phyloP scores from a whole-genome alignment of 1,139 yeast species.

The Geotrichum aggregatum region DNA sequence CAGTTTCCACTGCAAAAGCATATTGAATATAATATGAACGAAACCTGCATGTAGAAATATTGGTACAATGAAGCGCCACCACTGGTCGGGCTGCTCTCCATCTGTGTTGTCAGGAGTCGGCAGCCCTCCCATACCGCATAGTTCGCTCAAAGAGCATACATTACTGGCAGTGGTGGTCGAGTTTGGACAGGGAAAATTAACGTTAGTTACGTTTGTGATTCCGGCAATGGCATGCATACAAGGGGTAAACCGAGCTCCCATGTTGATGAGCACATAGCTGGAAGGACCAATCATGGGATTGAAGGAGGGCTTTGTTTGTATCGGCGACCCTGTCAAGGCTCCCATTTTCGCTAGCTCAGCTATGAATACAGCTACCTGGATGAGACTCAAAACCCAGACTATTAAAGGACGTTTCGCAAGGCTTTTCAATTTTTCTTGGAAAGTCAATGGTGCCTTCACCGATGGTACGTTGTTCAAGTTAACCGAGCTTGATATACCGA shows the following conservation, averaged over 20 bases:
- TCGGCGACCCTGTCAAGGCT: slow-evolving; percentile 58
- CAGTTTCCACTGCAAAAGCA: slow-evolving; percentile 57
- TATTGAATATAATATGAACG: slow-evolving; percentile 62
- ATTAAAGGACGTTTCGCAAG: slow-evolving; percentile 38
- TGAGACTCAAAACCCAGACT: slow-evolving; percentile 35
- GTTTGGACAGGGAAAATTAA: slow-evolving; percentile 65
- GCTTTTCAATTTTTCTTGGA: too few species aligned
- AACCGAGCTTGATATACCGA: too few species aligned
- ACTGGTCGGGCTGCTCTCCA: slow-evolving; percentile 54
- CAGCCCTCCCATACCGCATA: slow-evolving; percentile 55
- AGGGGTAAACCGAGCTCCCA: slow-evolving; percentile 71
- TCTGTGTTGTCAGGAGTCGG: slow-evolving; percentile 16
- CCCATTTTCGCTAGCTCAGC: slow-evolving; percentile 62
- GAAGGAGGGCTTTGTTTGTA: slow-evolving; percentile 67
- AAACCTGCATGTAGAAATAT: slow-evolving; percentile 76
- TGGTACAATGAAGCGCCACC: slow-evolving; percentile 68
- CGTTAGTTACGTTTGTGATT: slow-evolving; percentile 52
- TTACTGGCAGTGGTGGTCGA: slow-evolving; percentile 54
- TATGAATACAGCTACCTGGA: slow-evolving; percentile 60
- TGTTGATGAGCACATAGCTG: slow-evolving; percentile 57
- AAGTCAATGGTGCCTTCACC: too few species aligned
- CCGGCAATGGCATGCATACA: slow-evolving; percentile 65
- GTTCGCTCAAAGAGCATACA: slow-evolving; percentile 53
- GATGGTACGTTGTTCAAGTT: too few species aligned
- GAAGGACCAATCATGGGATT: slow-evolving; percentile 86